Base-by-base conservation (phyloP, 257 asterid genomes). In the Anisodus acutangulus region DNA sequence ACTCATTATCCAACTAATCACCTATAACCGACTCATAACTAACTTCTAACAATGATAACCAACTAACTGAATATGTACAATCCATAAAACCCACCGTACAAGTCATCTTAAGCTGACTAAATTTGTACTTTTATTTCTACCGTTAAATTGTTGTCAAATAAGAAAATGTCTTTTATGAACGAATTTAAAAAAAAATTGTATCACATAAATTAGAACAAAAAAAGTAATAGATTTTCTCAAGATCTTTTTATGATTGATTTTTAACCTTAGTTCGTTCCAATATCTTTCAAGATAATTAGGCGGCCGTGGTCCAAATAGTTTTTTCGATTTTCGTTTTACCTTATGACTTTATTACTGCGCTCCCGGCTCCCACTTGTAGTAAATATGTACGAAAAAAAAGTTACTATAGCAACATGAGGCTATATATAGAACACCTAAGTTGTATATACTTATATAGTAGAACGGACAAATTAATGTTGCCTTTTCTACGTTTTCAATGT, bases 291-390 rank as follows among this genome's bases (percentile, higher is more conserved):
- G 71, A 10, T 26, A 26, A 19, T 43, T 39, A 26, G 76, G 86
- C 43, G 8, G 79, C 55, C 1, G 68, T 84, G 79, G 86, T 76
- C 68, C 51, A 82, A 67, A 47, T n/a, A 8, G 5, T 37, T 66
- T 5, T n/a, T 10, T 12, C 1, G 1, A 22, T 3, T 74, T 1
- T 22, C 12, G 22, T 74, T 49, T 10, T 0, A 22, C 2, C 2
- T 41, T 11, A 10, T 74, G 4, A 74, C 80, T 49, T 49, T 22
- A 47, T 47, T 72, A 19, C 80, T 71, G 41, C 43, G 5, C 39
- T n/a, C 5, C 49, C 58, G 45, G 9, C n/a, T 54, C 60, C 47
- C 10, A 12, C 45, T 41, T 41, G 6, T 41, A 41, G 45, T 47
- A 74, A 72, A 74, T 47, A 60, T 74, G 58, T 31, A 31, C 35